phyloP scores from a whole-genome alignment of 2,329 filamentous ascomycete species.

The Fusarium pilosicola region DNA sequence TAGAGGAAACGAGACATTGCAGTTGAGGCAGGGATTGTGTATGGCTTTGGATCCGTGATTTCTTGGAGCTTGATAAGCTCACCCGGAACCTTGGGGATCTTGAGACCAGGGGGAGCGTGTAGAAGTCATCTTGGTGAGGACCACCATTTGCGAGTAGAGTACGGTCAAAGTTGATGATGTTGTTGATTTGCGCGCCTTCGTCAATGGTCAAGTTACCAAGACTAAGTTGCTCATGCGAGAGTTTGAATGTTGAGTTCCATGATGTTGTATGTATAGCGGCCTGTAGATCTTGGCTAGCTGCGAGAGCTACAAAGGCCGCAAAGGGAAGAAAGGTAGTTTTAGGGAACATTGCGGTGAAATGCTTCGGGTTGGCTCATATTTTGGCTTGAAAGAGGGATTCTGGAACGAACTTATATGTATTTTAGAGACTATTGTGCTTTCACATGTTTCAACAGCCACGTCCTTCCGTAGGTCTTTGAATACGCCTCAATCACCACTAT shows the following conservation, averaged over 20 bases:
- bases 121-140: neutral
- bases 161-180: neutral
- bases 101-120: neutral
- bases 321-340: neutral
- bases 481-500: neutral
- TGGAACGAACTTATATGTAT: neutral
- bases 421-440: neutral
- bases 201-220: neutral
- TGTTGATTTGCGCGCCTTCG: neutral
- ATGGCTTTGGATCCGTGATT: neutral
- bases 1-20: neutral
- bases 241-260: neutral
- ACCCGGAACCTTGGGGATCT: neutral
- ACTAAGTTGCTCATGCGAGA: neutral
- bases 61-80: neutral
- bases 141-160: neutral
- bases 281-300: neutral
- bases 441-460: neutral
- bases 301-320: neutral
- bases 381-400: neutral
- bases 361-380: fast-evolving
- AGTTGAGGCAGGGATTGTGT: neutral
- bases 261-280: neutral
- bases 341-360: neutral
- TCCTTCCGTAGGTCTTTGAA: neutral